Base-by-base conservation (phyloP, 768 basidiomycete species). In the Russula earlei region DNA sequence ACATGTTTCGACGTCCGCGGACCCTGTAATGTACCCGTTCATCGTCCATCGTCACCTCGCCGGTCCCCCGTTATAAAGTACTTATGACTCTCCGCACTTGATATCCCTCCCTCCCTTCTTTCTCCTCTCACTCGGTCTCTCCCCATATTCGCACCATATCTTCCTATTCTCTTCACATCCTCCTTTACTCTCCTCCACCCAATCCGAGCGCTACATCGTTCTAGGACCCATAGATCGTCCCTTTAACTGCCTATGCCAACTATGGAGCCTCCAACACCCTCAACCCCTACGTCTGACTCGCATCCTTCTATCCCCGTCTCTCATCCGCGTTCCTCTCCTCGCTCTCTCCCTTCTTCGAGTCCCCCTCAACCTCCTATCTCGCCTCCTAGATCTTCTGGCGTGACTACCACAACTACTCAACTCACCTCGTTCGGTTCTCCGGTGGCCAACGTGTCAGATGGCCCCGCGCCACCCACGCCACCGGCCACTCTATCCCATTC, bases 251-350 rank as follows among this genome's bases (percentile, higher is more conserved):
- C 59, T 46, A 57, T 52, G 56, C 40, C 55, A n/a, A 47, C 49
- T 51, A 58, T 59, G 55, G 57, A 49, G 52, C 57, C 60, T 27
- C 36, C 48, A 41, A 53, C 57, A 25, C 60, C 56, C 41, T 49
- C 60, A 34, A 53, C 55, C 41, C 52, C 60, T 43, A 42, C 52
- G n/a, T 51, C 53, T 34, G 49, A 51, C 44, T 34, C 52, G 37
- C 54, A 60, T 37, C 55, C 62, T 43, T 46, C 62, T 52, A 60
- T 62, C 29, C 62, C 62, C 17, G 45, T 62, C 44, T 62, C 62
- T 49, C 62, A 61, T 44, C 62, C 62, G 41, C 59, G 62, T 41
- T 62, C 62, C 25, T 62, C 62, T 37, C 59, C 62, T 15, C 62
- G 55, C 43, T 61, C 62, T 45, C 38, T 48, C n/a, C 19, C 59